Evolutionary conservation across 352 stramenopile genomes (phyloP), one percentile per base, ranked within the genome.

Genomic region (Albugo laibachii): DNA sequence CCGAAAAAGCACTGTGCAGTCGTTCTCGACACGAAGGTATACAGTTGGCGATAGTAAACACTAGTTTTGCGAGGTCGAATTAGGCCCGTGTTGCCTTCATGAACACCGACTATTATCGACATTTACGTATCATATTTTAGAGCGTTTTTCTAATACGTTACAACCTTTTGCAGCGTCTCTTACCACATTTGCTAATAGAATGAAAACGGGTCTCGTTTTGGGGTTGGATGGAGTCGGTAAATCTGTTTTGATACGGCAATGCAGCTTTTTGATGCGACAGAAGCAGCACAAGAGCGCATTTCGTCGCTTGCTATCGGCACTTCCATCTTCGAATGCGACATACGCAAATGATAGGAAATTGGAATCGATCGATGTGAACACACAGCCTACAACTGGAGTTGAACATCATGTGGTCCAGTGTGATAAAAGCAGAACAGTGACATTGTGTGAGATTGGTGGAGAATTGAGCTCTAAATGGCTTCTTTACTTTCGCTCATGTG

Each of bases 381-480:
- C 68, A 20, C 67, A 83, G 54, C 67, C 70, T 2, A 80, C 67
- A 11, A 64, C 79, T 15, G 67, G 67, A 8, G 70, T 83, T 12
- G 70, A 83, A 52, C 67, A 83, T 45, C 66, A 64, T 55, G 52
- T 55, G 34, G 53, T 85, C 3, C 47, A 40, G 3, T 70, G 59
- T 19, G 24, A 31, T 31, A 31, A 31, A 10, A 31, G 24, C 24
- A 31, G 24, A 31, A 31, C 24, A 31, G 24, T 31, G 24, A 63
- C 57, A n/a, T 35, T 86, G 19, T 68, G 69, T 49, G 70, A 86
- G 39, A 59, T 83, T 15, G 74, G 74, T 20, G 70, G 56, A 10
- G 70, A 80, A 52, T 45, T 86, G 53, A 52, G 83, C 50, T 61
- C 70, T 10, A 82, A 80, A 66, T 86, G 70, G 73, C 64, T 68